These are phyloP conservation scores for Boletus vinaceobasis DNA, from an alignment of 768 basidiomycete genomes.

Conservation along the genomic window DNA sequence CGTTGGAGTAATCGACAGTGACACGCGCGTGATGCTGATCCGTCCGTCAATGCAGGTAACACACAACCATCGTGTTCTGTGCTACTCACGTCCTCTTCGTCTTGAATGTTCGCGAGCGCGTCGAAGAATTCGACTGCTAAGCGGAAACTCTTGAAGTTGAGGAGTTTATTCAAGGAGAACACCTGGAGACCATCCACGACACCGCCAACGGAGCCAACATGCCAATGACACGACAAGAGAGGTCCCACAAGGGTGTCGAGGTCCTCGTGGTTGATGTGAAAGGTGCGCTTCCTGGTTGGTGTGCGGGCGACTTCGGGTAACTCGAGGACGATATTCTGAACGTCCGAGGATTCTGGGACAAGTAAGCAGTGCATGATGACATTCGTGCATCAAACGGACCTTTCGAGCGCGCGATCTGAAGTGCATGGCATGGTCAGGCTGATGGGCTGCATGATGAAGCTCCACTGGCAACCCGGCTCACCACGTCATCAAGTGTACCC, in stretches of 20 bases:
- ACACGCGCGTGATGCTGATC: slow-evolving; percentile 32
- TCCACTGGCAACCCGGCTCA: slow-evolving; percentile 9
- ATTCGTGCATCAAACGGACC: slow-evolving; percentile 4
- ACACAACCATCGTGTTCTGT: not conserved
- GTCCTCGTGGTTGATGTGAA: slow-evolving; percentile 33
- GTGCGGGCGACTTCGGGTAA: slow-evolving; percentile 27
- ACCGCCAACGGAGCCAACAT: slow-evolving; percentile 14
- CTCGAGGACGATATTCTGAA: slow-evolving; percentile 8
- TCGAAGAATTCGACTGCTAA: slow-evolving; percentile 29
- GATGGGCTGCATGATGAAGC: not conserved
- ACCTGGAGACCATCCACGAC: slow-evolving; percentile 11
- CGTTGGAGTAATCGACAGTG: slow-evolving; percentile 21
- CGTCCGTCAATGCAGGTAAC: not conserved
- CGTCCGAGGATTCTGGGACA: slow-evolving; percentile 15
- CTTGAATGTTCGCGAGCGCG: slow-evolving; percentile 23
- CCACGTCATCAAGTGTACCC: slow-evolving; percentile 17
- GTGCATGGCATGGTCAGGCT: not conserved
- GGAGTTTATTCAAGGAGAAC: slow-evolving; percentile 27
- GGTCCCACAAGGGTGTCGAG: slow-evolving; percentile 35
- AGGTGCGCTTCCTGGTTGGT: slow-evolving; percentile 32
- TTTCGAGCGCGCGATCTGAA: slow-evolving; percentile 22
- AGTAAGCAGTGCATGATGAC: not conserved
- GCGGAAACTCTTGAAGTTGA: slow-evolving; percentile 24
- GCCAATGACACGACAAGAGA: slow-evolving; percentile 33
- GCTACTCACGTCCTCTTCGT: slow-evolving; percentile 31